A percentile compares a stretch with the other conserved stretches of the same genome.
Conservation (phyloP, 805 yeast species). For the Yamadazyma takamatsuzukensis region DNA sequence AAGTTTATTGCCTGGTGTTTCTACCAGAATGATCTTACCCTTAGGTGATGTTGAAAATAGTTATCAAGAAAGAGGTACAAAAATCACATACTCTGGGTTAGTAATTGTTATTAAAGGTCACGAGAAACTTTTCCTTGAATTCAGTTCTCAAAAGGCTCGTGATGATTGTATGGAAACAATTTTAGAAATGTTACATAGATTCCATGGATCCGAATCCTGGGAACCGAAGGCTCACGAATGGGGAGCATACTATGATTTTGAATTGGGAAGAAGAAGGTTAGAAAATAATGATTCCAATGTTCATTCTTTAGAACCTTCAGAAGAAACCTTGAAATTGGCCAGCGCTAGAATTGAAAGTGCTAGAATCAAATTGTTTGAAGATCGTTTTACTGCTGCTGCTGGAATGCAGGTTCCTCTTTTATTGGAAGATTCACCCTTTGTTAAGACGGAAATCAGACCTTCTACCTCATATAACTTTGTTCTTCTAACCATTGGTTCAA, state of each 20-base stretch:
- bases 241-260: conserved; percentile 19
- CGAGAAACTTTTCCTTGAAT: conserved; percentile 76
- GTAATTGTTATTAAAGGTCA: conserved; percentile 68
- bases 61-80: conserved; percentile 61
- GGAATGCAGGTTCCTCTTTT: conserved; percentile 69
- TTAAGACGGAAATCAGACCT: conserved; percentile 51
- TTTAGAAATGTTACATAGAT: conserved; percentile 46
- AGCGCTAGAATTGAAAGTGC: conserved; percentile 47
- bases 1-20: conserved; percentile 72
- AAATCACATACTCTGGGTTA: conserved; percentile 67
- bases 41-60: conserved; percentile 67
- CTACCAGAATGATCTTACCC: conserved; percentile 81
- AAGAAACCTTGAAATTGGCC: conserved; percentile 15
- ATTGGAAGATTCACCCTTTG: conserved; percentile 60
- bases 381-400: conserved; percentile 51
- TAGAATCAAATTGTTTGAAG: conserved; percentile 63
- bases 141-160: conserved; percentile 57
- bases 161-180: conserved; percentile 68
- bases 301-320: conserved; percentile 5
- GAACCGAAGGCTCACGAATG: conserved; percentile 20
- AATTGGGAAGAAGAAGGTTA: conserved; percentile 13
- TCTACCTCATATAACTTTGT: conserved; percentile 55
- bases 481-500: conserved; percentile 83
- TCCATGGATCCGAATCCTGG: conserved; percentile 23
- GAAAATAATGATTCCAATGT: conserved; percentile 4